Conservation (phyloP, 805 yeast species). For the Saccharomycopsis guyanensis region DNA sequence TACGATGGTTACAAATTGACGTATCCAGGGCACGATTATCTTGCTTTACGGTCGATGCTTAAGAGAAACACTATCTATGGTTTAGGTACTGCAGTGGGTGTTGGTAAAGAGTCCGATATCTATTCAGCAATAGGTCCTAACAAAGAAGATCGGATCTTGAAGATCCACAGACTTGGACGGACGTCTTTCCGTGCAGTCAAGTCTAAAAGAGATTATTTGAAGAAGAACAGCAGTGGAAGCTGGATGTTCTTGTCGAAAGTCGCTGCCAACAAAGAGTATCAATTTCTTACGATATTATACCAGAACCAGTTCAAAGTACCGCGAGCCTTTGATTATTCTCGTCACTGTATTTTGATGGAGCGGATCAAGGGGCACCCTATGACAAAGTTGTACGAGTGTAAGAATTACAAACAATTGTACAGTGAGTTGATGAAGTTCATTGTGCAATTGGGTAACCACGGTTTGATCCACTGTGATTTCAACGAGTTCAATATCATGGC, state of each 20-base stretch:
- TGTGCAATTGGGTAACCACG: slow-evolving; percentile 75
- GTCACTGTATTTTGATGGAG: slow-evolving; percentile 93
- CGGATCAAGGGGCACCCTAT: slow-evolving; percentile 83
- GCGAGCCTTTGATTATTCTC: slow-evolving; percentile 75
- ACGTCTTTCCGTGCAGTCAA: slow-evolving; percentile 89
- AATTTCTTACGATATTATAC: slow-evolving; percentile 73
- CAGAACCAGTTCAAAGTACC: slow-evolving; percentile 82
- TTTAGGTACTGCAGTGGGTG: slow-evolving; percentile 84
- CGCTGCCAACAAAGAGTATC: slow-evolving; percentile 90
- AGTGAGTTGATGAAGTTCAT: slow-evolving; percentile 82
- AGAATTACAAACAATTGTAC: slow-evolving; percentile 63
- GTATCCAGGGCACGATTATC: slow-evolving; percentile 84
- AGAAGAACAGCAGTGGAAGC: slow-evolving; percentile 59
- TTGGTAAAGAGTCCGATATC: slow-evolving; percentile 96
- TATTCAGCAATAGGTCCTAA: slow-evolving; percentile 66
- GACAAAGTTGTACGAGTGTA: slow-evolving; percentile 71
- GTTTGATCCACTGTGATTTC: slow-evolving; percentile 94
- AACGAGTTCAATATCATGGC: slow-evolving; percentile 95
- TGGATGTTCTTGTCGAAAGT: slow-evolving; percentile 91
- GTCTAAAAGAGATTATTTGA: slow-evolving; percentile 86
- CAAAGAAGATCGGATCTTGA: slow-evolving; percentile 67
- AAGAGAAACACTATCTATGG: slow-evolving; percentile 67
- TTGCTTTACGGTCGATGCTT: slow-evolving; percentile 80
- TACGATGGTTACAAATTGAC: slow-evolving; percentile 93
- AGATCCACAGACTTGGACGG: slow-evolving; percentile 90